Evolutionary conservation across 2,329 filamentous ascomycete genomes (phyloP).

Genomic region (Tolypocladium capitatum): DNA sequence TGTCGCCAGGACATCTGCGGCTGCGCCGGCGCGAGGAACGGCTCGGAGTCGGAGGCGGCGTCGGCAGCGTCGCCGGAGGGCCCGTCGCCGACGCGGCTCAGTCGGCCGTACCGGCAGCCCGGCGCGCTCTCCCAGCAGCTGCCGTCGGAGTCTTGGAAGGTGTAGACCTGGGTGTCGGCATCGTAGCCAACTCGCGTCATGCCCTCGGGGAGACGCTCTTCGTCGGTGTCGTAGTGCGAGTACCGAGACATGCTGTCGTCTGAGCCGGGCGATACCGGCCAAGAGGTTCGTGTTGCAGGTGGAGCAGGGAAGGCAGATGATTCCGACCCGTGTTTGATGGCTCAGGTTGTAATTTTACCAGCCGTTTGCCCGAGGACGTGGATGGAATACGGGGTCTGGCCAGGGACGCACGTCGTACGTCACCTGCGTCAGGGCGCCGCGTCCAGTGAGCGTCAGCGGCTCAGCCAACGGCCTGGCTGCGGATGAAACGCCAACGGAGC

Average conservation of each 20-base stretch:
- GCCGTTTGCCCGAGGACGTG: no score
- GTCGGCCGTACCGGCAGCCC: slow-evolving; percentile 33
- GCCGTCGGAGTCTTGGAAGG: slow-evolving; percentile 34
- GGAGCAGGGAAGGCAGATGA: background rate
- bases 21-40: slow-evolving; percentile 15
- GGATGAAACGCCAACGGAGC: no score
- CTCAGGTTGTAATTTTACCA: background rate
- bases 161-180: slow-evolving; percentile 39
- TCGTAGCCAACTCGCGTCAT: slow-evolving; percentile 44
- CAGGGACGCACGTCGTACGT: no score
- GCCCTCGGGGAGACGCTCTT: slow-evolving; percentile 39
- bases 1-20: slow-evolving; percentile 33
- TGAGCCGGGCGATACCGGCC: no score
- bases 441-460: no score
- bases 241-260: slow-evolving; percentile 13
- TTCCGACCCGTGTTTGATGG: background rate
- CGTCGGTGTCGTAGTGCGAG: slow-evolving; percentile 31
- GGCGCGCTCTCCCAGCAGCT: slow-evolving; percentile 36
- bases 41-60: slow-evolving; percentile 14
- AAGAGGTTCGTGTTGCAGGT: background rate
- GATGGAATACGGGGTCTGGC: no score
- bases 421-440: no score
- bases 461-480: no score
- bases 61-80: slow-evolving; percentile 13
- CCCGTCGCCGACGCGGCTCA: slow-evolving; percentile 25